A percentile compares a stretch with the other conserved stretches of the same genome.
phyloP scores from a whole-genome alignment of 139 green algal genomes.

The Desmodesmus armatus region DNA sequence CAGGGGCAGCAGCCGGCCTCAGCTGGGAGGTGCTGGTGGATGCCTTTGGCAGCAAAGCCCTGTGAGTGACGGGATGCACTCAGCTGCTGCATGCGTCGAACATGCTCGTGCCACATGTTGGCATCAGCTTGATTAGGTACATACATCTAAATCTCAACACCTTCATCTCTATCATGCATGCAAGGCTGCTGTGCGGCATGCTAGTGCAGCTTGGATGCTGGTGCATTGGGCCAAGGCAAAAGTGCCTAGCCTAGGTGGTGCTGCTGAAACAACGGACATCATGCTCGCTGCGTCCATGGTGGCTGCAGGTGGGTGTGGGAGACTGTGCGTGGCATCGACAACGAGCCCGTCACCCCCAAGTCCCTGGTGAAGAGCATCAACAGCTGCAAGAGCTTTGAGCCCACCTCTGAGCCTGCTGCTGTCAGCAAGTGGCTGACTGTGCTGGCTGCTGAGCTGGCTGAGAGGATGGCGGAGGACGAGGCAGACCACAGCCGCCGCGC shows the following conservation, averaged over 20 bases:
- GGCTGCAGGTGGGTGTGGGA: slow-evolving; percentile 44
- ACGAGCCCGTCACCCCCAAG: slow-evolving; percentile 48
- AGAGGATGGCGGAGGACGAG: slow-evolving; percentile 68
- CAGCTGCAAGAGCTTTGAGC: slow-evolving; percentile 83
- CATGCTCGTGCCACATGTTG: too few species aligned
- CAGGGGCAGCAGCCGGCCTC: slow-evolving; percentile 66
- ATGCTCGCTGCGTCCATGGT: too few species aligned
- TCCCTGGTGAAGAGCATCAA: slow-evolving; percentile 56
- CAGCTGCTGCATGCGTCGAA: too few species aligned
- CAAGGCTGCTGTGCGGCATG: too few species aligned
- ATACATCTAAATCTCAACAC: too few species aligned
- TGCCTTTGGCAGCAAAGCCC: slow-evolving; percentile 27
- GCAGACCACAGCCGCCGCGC: slow-evolving; percentile 58
- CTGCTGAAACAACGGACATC: too few species aligned
- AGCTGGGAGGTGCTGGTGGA: slow-evolving; percentile 52
- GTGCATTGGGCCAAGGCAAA: too few species aligned
- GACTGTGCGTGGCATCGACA: slow-evolving; percentile 32
- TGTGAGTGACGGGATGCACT: slow-evolving; percentile 17
- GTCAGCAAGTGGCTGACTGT: slow-evolving; percentile 74
- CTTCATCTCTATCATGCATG: too few species aligned
- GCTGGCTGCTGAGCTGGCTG: slow-evolving; percentile 81
- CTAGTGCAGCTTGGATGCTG: too few species aligned
- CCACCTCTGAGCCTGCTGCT: slow-evolving; percentile 55
- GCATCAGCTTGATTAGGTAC: too few species aligned
- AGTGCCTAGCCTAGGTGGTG: too few species aligned